Percentiles rank a stretch among this genome's conserved stretches.
Conservation (phyloP, 768 basidiomycete species). For the Asterophora parasitica region DNA sequence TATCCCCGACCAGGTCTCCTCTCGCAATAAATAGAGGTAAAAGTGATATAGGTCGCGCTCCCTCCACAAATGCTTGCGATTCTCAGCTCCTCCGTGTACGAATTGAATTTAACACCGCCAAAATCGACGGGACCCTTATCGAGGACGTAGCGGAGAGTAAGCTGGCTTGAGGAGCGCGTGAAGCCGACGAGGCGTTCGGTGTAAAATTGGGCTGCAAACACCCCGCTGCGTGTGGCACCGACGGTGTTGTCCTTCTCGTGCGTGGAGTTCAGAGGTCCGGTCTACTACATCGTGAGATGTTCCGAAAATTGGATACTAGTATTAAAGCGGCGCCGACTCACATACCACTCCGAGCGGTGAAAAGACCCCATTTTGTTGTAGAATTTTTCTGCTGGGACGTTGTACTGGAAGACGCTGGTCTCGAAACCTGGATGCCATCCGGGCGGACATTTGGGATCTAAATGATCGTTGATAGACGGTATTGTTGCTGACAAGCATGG, state of each 20-base stretch:
- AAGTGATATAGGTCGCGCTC: conserved; percentile 8
- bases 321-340: conserved; percentile 1
- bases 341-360: conserved; percentile 10
- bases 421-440: conserved; percentile 4
- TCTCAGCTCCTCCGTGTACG: conserved; percentile 10
- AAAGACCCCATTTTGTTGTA: conserved; percentile 7
- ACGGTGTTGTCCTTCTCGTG: conserved; percentile 10
- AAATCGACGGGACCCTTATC: background rate
- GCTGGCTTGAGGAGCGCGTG: background rate
- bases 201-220: background rate
- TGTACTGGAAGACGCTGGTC: conserved; percentile 2
- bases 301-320: background rate
- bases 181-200: conserved; percentile 4
- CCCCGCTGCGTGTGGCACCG: conserved; percentile 1
- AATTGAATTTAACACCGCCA: background rate
- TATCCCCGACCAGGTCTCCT: background rate
- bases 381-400: background rate
- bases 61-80: conserved; percentile 13
- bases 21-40: conserved; percentile 9
- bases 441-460: conserved; percentile 6
- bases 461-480: background rate
- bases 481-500: background rate
- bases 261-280: conserved; percentile 5
- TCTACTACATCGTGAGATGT: background rate
- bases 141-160: background rate